Base-by-base conservation (phyloP, 1,139 yeast species). In the Saccharomyces hybrid region DNA sequence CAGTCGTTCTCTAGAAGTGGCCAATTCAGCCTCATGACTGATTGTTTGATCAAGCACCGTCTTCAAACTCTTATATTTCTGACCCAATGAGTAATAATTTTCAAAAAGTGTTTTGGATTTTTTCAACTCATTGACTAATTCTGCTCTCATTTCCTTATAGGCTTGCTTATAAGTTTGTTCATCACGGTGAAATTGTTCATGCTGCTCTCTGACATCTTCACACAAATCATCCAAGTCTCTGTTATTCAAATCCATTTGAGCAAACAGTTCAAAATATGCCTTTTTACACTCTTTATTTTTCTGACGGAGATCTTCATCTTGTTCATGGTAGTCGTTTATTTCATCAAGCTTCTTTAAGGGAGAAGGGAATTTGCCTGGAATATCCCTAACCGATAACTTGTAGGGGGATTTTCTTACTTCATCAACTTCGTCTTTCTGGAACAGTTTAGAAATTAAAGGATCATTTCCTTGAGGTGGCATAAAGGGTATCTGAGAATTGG, bases 11-110 rank as follows among this genome's bases (percentile, higher is more conserved):
- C 29, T 42, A 23, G 16, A 29, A 19, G 56, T 31, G 62, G 44
- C 7, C 32, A 13, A 25, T 52, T 52, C 8, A 60, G 60, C 59
- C 47, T 55, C 55, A 32, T 44, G 47, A 47, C 52, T 46, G 46
- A 52, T 11, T 11, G 52, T n/a, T 29, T 46, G 50, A 27, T 50
- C 52, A 26, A 47, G 26, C 5, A 49, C 49, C 14, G 27, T 47
- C 49, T 75, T 76, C 56, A 78, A 62, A 14, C 69, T 69, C 46
- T 74, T 70, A 60, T 79, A 78, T 60, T 76, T 77, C 49, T 71
- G 62, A 31, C 75, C 73, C 31, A 79, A 69, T 53, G 70, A 67
- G 57, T 75, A 73, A 60, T 77, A 79, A n/a, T 71, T 68, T 51
- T 72, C 74, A 54, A 67, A 71, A 4, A 70, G 54, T 50, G 61